phyloP scores from a whole-genome alignment of 2,329 filamentous ascomycete genomes.

The Aspergillus sclerotialis region DNA sequence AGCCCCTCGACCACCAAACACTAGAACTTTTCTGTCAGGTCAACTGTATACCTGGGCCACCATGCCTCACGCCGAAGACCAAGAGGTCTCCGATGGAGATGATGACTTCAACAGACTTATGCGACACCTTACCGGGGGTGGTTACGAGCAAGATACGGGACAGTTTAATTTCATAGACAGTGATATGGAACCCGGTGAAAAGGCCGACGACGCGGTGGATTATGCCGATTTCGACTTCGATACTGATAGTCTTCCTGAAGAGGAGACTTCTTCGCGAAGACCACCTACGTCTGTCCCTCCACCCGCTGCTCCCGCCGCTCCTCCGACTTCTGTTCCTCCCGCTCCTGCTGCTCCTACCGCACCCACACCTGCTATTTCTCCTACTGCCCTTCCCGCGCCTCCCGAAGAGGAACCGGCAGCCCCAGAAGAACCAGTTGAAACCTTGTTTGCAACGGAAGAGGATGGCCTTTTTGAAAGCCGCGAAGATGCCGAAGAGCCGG shows the following conservation, averaged over 20 bases:
- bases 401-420: slow-evolving; percentile 49
- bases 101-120: slow-evolving; percentile 36
- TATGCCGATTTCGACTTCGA: slow-evolving; percentile 69
- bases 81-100: slow-evolving; percentile 32
- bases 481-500: slow-evolving; percentile 17
- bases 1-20: not conserved
- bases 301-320: not conserved
- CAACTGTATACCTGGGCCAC: slow-evolving; percentile 4
- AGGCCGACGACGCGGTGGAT: slow-evolving; percentile 87
- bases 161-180: slow-evolving; percentile 35
- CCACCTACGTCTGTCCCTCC: slow-evolving; percentile 4
- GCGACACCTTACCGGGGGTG: slow-evolving; percentile 35
- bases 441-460: slow-evolving; percentile 29
- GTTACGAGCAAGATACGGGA: slow-evolving; percentile 21
- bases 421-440: slow-evolving; percentile 36
- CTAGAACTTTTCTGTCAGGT: slow-evolving; percentile 1
- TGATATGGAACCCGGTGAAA: slow-evolving; percentile 52
- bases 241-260: slow-evolving; percentile 80
- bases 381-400: slow-evolving; percentile 1
- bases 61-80: slow-evolving; percentile 35
- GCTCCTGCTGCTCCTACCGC: slow-evolving; percentile 5
- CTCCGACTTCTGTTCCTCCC: not conserved
- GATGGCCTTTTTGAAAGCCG: slow-evolving; percentile 26
- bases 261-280: too few relatives aligned
- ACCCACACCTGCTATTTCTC: too few relatives aligned